These are phyloP conservation scores for Achlya hypogyna DNA, from an alignment of 352 stramenopile genomes.

Conservation along the genomic window DNA sequence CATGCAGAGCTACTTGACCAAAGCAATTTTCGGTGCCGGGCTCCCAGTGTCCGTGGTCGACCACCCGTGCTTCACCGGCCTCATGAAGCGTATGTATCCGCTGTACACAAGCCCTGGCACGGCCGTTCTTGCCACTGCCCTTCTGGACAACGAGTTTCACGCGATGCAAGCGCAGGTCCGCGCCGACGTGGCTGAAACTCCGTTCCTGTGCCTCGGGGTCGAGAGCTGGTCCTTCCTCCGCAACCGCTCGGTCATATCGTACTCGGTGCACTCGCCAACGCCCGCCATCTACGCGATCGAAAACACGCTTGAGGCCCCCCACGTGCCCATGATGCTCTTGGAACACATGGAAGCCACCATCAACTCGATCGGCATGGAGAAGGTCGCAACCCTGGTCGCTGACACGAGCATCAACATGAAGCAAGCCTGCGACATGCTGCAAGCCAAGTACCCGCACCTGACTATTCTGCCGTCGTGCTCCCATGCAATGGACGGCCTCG, in stretches of 20 bases:
- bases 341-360: slow-evolving; percentile 56
- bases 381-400: slow-evolving; percentile 47
- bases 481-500: slow-evolving; percentile 47
- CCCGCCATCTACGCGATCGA: slow-evolving; percentile 49
- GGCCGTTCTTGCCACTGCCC: slow-evolving; percentile 37
- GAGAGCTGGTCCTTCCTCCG: slow-evolving; percentile 37
- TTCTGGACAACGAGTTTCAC: slow-evolving; percentile 53
- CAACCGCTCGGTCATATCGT: slow-evolving; percentile 45
- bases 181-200: slow-evolving; percentile 42
- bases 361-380: slow-evolving; percentile 41
- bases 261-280: slow-evolving; percentile 42
- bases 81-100: slow-evolving; percentile 52
- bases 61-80: slow-evolving; percentile 42
- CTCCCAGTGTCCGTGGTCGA: slow-evolving; percentile 49
- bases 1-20: slow-evolving; percentile 45
- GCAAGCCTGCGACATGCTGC: slow-evolving; percentile 34
- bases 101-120: slow-evolving; percentile 22
- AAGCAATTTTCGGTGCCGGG: slow-evolving; percentile 43
- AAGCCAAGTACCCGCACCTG: slow-evolving; percentile 46
- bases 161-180: slow-evolving; percentile 49
- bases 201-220: slow-evolving; percentile 39
- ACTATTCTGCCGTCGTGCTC: slow-evolving; percentile 56
- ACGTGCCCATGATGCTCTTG: slow-evolving; percentile 38
- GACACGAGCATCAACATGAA: slow-evolving; percentile 47
- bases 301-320: slow-evolving; percentile 36